These are phyloP conservation scores for Carex pumila DNA, from an alignment of 176 grass and related monocot genomes.

Conservation along the genomic window DNA sequence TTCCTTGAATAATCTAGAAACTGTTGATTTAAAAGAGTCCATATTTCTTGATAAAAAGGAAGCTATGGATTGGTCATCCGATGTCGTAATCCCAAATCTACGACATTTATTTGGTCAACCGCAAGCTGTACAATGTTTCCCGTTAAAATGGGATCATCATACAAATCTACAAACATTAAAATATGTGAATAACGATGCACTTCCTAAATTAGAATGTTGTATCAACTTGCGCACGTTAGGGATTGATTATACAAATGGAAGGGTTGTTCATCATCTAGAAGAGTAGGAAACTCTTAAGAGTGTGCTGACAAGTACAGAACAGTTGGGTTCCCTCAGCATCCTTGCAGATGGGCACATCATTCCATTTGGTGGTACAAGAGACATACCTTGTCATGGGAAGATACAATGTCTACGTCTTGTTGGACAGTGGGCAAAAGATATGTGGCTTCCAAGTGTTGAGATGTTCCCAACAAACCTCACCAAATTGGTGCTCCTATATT, in stretches of 20 bases:
- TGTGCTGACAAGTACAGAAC: background rate
- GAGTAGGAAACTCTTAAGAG: no score
- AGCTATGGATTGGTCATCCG: no score
- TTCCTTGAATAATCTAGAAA: background rate
- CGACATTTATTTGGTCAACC: background rate
- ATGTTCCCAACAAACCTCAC: background rate
- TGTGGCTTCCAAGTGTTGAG: background rate
- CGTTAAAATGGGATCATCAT: background rate
- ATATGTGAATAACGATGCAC: rapidly evolving
- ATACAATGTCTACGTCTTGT: rapidly evolving
- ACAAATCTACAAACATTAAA: background rate
- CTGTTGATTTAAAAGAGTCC: background rate
- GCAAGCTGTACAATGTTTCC: rapidly evolving
- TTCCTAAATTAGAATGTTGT: background rate
- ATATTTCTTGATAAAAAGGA: no score
- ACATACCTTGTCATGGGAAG: background rate
- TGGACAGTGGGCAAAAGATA: background rate
- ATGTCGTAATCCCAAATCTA: background rate
- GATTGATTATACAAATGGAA: no score
- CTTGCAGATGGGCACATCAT: rapidly evolving
- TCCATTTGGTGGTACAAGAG: background rate
- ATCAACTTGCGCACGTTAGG: background rate
- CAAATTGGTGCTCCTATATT: background rate
- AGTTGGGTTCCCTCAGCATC: background rate
- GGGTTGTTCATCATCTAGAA: no score